A percentile compares a stretch with the other conserved stretches of the same genome.
These are phyloP conservation scores for Ploettnerulaceae sp. DNA, from an alignment of 2,329 filamentous ascomycete genomes.

Conservation along the genomic window DNA sequence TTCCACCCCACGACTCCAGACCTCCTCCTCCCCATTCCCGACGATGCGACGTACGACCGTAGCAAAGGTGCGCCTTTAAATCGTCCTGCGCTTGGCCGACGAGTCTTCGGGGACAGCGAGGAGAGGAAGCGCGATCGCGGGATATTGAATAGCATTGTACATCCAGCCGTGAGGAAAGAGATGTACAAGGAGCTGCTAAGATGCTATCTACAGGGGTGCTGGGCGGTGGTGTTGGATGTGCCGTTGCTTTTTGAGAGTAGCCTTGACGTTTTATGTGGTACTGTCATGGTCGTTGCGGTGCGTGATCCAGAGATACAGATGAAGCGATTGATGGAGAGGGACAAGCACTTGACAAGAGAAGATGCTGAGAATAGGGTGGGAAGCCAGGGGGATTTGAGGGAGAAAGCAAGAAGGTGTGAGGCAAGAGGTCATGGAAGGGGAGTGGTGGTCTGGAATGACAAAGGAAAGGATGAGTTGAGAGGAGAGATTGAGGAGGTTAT, in stretches of 20 bases:
- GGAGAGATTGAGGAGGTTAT: slow-evolving; percentile 63
- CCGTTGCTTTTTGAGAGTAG: slow-evolving; percentile 86
- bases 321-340: slow-evolving; percentile 66
- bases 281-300: slow-evolving; percentile 82
- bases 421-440: slow-evolving; percentile 60
- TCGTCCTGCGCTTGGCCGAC: slow-evolving; percentile 73
- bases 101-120: slow-evolving; percentile 78
- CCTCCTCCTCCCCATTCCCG: slow-evolving; percentile 61
- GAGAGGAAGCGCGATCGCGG: slow-evolving; percentile 66
- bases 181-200: slow-evolving; percentile 73
- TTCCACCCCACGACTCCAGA: slow-evolving; percentile 83
- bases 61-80: slow-evolving; percentile 72
- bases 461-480: slow-evolving; percentile 63
- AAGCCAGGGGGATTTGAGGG: slow-evolving; percentile 80
- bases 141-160: slow-evolving; percentile 83
- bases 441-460: slow-evolving; percentile 89
- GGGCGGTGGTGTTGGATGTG: slow-evolving; percentile 90
- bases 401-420: slow-evolving; percentile 74
- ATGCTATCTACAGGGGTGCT: slow-evolving; percentile 69
- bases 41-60: slow-evolving; percentile 48
- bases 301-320: slow-evolving; percentile 78
- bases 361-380: slow-evolving; percentile 83
- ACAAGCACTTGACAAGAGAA: slow-evolving; percentile 72
- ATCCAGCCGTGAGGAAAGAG: slow-evolving; percentile 79
- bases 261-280: slow-evolving; percentile 80